phyloP scores from a whole-genome alignment of 768 basidiomycete species.

The Auriscalpium vulgare region DNA sequence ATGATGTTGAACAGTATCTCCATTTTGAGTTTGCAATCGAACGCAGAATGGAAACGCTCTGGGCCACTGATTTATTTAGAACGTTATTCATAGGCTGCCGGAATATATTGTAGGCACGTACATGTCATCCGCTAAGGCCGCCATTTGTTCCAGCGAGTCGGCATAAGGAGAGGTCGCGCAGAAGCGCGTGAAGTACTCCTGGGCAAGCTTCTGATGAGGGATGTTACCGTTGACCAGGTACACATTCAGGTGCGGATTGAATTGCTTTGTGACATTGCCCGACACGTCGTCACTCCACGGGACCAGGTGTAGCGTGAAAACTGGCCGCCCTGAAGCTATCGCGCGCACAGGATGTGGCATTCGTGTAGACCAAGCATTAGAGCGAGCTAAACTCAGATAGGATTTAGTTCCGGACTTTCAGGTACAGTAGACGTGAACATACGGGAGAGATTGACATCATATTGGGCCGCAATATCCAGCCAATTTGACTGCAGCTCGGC shows the following conservation, averaged over 20 bases:
- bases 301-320: slow-evolving; percentile 10
- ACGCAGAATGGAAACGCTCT: too few species aligned
- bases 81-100: too few species aligned
- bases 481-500: too few species aligned
- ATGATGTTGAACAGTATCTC: too few species aligned
- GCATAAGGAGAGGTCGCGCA: slow-evolving; percentile 25
- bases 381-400: background rate
- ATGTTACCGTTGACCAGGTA: slow-evolving; percentile 25
- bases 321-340: slow-evolving; percentile 7
- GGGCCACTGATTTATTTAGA: too few species aligned
- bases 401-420: too few species aligned
- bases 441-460: too few species aligned
- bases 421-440: too few species aligned
- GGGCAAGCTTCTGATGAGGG: slow-evolving; percentile 19
- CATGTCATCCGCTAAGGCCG: slow-evolving; percentile 14
- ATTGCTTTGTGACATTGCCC: slow-evolving; percentile 28
- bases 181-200: slow-evolving; percentile 28
- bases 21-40: too few species aligned
- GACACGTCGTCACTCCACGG: slow-evolving; percentile 28
- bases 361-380: background rate
- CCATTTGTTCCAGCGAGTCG: slow-evolving; percentile 24
- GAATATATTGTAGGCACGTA: background rate
- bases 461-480: too few species aligned
- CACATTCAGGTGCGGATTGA: slow-evolving; percentile 28
- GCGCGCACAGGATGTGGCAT: slow-evolving; percentile 4